phyloP scores from a whole-genome alignment of 495 filamentous ascomycete genomes.

The Platismatia glauca region DNA sequence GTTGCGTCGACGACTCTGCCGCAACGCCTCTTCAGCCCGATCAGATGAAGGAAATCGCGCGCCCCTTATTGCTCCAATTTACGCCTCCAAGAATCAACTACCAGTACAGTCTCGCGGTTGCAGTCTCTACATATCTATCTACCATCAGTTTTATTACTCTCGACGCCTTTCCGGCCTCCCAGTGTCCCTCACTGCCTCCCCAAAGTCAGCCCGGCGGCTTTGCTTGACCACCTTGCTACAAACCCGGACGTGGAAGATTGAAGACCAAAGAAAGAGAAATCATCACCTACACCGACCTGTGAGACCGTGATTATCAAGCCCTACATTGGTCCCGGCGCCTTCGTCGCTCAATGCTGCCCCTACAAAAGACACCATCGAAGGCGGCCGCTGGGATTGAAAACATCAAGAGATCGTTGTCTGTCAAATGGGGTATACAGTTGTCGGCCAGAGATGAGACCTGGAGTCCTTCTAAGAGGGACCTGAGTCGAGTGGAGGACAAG shows the following conservation, averaged over 20 bases:
- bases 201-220: neutral
- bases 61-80: neutral
- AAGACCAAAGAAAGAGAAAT: neutral
- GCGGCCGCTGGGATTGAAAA: constrained; percentile 21
- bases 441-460: constrained; percentile 2
- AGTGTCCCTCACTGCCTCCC: neutral
- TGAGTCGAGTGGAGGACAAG: constrained; percentile 13
- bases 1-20: neutral
- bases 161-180: neutral
- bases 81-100: neutral
- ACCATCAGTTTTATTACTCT: neutral
- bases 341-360: constrained; percentile 11
- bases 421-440: constrained; percentile 21
- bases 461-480: constrained; percentile 18
- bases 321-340: neutral
- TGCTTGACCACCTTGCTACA: neutral
- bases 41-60: neutral
- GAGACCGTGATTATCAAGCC: neutral
- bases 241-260: neutral
- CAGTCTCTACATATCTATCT: neutral
- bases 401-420: constrained; percentile 14
- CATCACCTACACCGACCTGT: neutral
- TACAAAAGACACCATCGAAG: constrained; percentile 17
- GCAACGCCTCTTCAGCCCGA: neutral
- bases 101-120: neutral